Percentiles rank a stretch among this genome's conserved stretches.
Conservation (phyloP, 2,329 filamentous ascomycete species). For the Salinomyces thailandicus region DNA sequence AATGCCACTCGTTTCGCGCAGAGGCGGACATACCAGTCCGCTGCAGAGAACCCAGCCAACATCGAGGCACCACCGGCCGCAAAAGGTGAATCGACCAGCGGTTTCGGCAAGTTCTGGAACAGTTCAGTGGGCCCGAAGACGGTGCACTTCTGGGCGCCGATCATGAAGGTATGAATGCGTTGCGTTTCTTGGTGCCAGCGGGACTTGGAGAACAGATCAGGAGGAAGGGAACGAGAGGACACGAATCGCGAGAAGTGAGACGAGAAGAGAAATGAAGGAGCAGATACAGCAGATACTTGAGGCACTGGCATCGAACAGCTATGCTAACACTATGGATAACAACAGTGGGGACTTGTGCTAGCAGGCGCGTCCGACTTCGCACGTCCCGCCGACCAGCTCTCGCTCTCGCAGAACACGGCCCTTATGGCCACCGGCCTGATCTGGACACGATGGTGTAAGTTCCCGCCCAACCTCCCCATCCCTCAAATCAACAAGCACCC, state of each 20-base stretch:
- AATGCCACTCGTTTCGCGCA: conserved; percentile 35
- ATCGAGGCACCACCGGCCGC: conserved; percentile 23
- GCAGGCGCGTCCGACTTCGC: conserved; percentile 86
- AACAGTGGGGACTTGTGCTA: conserved; percentile 80
- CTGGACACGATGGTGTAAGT: conserved; percentile 99
- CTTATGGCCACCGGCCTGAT: conserved; percentile 85
- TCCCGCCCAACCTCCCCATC: no score
- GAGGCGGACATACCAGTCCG: conserved; percentile 57
- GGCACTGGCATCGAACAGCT: no score
- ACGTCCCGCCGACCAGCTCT: conserved; percentile 85
- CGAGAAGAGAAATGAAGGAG: no score
- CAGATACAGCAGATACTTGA: no score
- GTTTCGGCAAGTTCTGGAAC: conserved; percentile 59
- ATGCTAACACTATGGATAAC: conserved; percentile 4
- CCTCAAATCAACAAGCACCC: no score
- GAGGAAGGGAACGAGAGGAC: not conserved
- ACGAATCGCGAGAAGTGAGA: not conserved
- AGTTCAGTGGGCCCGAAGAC: conserved; percentile 52
- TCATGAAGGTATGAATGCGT: conserved; percentile 62
- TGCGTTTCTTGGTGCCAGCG: not conserved
- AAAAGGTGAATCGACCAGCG: conserved; percentile 22
- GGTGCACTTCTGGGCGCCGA: conserved; percentile 97
- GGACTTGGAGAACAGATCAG: not conserved
- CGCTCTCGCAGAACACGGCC: conserved; percentile 81
- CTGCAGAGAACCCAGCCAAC: conserved; percentile 36